A percentile compares a stretch with the other conserved stretches of the same genome.
Conservation (phyloP, 352 stramenopile genomes). For the Blastocystis sp. region DNA sequence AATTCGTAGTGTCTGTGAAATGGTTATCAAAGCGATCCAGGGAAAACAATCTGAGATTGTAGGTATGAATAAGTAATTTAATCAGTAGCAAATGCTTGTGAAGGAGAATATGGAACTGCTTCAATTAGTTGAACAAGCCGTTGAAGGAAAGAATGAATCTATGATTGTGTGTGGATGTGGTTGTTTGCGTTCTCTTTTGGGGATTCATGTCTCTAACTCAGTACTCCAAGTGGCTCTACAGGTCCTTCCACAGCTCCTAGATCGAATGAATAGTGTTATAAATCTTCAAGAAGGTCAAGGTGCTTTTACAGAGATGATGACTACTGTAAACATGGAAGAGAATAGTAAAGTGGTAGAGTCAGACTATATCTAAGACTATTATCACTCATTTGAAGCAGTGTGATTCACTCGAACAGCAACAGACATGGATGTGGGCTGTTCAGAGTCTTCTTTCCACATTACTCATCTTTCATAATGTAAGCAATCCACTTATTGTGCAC, state of each 20-base stretch:
- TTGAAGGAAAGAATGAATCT: neutral
- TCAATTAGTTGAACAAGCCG: neutral
- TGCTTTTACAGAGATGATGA: too few species aligned
- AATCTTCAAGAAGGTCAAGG: neutral
- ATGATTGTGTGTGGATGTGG: slow-evolving; percentile 20
- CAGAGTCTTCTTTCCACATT: neutral
- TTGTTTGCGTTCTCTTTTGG: slow-evolving; percentile 1
- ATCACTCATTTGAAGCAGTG: neutral
- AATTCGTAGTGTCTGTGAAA: slow-evolving; percentile 21
- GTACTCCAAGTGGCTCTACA: neutral
- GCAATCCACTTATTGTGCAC: neutral
- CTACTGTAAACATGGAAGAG: too few species aligned
- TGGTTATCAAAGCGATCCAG: slow-evolving; percentile 2
- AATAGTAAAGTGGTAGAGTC: too few species aligned
- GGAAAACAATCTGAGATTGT: neutral
- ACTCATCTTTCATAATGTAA: neutral
- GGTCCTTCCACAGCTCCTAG: neutral
- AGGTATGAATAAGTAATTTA: neutral
- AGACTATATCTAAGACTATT: neutral
- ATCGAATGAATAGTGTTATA: neutral
- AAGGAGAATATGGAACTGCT: neutral
- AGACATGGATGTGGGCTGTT: neutral
- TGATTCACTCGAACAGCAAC: neutral
- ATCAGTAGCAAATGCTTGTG: neutral
- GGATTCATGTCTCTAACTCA: neutral